Conservation (phyloP, 2,329 filamentous ascomycete species). For the Graphilbum ipis-grandicollis region DNA sequence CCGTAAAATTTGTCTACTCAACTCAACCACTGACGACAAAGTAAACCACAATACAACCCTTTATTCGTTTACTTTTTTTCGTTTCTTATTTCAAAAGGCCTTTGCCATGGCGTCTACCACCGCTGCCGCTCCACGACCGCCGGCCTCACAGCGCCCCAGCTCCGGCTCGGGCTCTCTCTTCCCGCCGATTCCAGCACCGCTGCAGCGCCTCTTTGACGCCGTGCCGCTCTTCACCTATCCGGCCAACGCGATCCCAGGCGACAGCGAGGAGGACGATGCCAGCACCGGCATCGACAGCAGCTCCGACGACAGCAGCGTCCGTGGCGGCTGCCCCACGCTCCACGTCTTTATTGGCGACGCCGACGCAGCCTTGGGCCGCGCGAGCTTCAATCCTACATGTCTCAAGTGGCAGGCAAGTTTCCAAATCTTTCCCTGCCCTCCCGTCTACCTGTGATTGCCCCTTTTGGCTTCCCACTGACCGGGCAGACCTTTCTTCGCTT, state of each 20-base stretch:
- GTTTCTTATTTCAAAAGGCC: no score
- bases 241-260: constrained; percentile 51
- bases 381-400: constrained; percentile 84
- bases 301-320: no score
- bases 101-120: neutral
- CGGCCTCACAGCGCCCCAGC: neutral
- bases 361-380: constrained; percentile 41
- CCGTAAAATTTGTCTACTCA: no score
- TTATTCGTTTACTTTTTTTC: no score
- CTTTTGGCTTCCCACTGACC: neutral
- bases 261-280: constrained; percentile 3
- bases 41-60: no score
- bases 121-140: neutral
- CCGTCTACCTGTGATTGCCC: no score
- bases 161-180: constrained; percentile 17
- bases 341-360: constrained; percentile 58
- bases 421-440: neutral
- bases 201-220: constrained; percentile 68
- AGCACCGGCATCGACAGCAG: no score
- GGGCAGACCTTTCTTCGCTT: constrained; percentile 67
- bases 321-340: constrained; percentile 30
- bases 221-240: constrained; percentile 68
- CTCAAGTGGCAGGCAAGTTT: constrained; percentile 84
- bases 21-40: no score
- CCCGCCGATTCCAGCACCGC: constrained; percentile 44